Evolutionary conservation across 805 yeast genomes (phyloP), one percentile per base, ranked within the genome.

Genomic region (Lipomyces yamadae): DNA sequence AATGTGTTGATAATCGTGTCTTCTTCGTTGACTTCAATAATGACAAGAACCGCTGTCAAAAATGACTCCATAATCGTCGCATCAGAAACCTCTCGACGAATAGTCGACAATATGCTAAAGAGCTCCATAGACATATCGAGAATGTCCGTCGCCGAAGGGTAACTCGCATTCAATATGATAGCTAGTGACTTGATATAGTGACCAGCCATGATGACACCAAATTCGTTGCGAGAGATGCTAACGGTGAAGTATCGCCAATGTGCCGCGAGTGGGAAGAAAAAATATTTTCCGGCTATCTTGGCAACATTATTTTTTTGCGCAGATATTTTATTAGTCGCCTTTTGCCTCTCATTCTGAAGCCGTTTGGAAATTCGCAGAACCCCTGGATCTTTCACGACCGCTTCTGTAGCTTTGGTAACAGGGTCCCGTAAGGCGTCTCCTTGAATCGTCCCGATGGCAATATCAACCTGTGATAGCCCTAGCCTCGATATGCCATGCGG

Each of bases 181-280:
- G 86, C 81, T 62, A 89, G 73, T 0, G 91, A 86, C 62, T 84
- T 82, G 57, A 89, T 71, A 74, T 81, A 88, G 73, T 89, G 93
- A 0, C 85, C 81, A 45, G 81, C 79, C 29, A 89, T 76, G 1
- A 88, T 71, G 0, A 84, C 57, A 8, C 64, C 81, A 0, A 89
- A 83, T 71, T 85, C 85, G 53, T 79, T 81, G 0, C 90, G 89
- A 48, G 84, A 76, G 54, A 62, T 57, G 81, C 85, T 48, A 79
- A 82, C 30, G 80, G 80, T 73, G 8, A 76, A 70, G 62, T 77
- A 75, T 82, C 88, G 56, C 68, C 68, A 87, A 0, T 83, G 78
- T 5, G 81, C 80, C 0, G 83, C 73, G 58, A 89, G 78, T 1
- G 92, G 87, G 71, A 82, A 87, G 70, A 82, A 88, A 59, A 87